These are phyloP conservation scores for Huntiella moniliformis DNA, from an alignment of 2,329 filamentous ascomycete species.

Conservation along the genomic window DNA sequence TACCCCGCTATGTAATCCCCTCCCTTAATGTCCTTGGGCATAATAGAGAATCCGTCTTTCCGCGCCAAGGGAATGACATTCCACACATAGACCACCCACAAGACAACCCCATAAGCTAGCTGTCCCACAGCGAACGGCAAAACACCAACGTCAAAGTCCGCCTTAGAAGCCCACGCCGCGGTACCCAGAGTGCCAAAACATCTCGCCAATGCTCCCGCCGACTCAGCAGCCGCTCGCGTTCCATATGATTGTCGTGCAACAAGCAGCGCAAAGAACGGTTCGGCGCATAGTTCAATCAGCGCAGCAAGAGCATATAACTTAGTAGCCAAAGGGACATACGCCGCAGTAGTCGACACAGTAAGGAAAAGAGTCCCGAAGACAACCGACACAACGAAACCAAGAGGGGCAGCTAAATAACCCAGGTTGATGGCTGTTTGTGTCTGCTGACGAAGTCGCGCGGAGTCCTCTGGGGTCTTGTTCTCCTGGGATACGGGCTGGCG, in stretches of 20 bases:
- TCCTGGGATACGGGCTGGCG: slow-evolving; percentile 31
- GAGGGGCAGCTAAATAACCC: slow-evolving; percentile 55
- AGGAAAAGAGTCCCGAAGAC: slow-evolving; percentile 51
- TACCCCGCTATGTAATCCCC: slow-evolving; percentile 32
- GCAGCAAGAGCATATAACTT: slow-evolving; percentile 37
- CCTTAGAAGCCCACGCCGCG: slow-evolving; percentile 42
- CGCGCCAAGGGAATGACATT: slow-evolving; percentile 38
- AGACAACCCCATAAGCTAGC: slow-evolving; percentile 48
- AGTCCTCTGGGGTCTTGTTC: neutral
- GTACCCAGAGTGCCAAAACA: slow-evolving; percentile 56
- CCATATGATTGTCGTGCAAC: slow-evolving; percentile 67
- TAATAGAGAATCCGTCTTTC: slow-evolving; percentile 47
- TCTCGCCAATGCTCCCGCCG: slow-evolving; percentile 57
- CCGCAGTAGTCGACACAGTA: slow-evolving; percentile 26
- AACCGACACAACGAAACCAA: slow-evolving; percentile 47
- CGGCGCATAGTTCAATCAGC: slow-evolving; percentile 58
- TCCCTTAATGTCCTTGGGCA: slow-evolving; percentile 20
- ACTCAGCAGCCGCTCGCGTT: slow-evolving; percentile 65
- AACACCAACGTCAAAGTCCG: slow-evolving; percentile 43
- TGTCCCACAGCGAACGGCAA: slow-evolving; percentile 83
- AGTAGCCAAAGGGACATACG: slow-evolving; percentile 39
- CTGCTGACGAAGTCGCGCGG: slow-evolving; percentile 16
- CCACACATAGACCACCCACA: slow-evolving; percentile 52
- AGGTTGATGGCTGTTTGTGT: slow-evolving; percentile 74
- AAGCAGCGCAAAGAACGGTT: slow-evolving; percentile 77